phyloP scores from a whole-genome alignment of 352 stramenopile species.

The Globisporangium splendens region DNA sequence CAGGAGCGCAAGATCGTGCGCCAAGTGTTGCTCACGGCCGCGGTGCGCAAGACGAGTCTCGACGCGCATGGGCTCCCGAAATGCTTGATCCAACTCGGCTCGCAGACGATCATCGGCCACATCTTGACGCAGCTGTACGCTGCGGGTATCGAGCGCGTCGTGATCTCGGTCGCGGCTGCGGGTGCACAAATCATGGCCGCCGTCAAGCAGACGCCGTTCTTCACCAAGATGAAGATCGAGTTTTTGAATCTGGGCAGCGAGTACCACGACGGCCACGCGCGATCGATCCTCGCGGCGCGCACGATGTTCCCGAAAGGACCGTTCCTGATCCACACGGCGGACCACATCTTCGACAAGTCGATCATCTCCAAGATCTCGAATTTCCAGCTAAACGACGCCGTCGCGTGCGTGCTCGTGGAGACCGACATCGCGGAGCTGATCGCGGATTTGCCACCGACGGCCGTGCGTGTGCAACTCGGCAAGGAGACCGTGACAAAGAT shows the following conservation, averaged over 20 bases:
- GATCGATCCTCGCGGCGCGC: constrained; percentile 67
- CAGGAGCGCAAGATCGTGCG: constrained; percentile 20
- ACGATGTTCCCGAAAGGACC: constrained; percentile 74
- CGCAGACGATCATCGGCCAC: constrained; percentile 74
- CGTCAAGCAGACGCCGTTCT: constrained; percentile 66
- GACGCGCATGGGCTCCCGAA: constrained; percentile 61
- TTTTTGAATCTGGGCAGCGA: constrained; percentile 83
- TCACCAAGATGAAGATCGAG: constrained; percentile 78
- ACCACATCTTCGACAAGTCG: constrained; percentile 83
- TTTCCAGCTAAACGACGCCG: constrained; percentile 48
- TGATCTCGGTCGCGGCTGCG: constrained; percentile 67
- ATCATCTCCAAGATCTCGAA: constrained; percentile 65
- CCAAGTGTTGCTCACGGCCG: constrained; percentile 69
- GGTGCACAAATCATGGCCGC: constrained; percentile 54
- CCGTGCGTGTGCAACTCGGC: constrained; percentile 59
- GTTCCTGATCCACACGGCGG: constrained; percentile 84
- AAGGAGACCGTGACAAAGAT: constrained; percentile 62
- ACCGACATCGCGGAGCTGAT: constrained; percentile 56
- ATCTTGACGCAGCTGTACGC: constrained; percentile 78
- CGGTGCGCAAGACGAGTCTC: constrained; percentile 44
- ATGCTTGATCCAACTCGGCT: constrained; percentile 68
- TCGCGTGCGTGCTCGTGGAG: constrained; percentile 73
- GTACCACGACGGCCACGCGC: constrained; percentile 67
- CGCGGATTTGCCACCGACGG: constrained; percentile 47
- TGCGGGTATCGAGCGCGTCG: constrained; percentile 69